Percentiles rank a stretch among this genome's conserved stretches.
Conservation (phyloP, 176 grass and related monocot species). For the Eremochloa ophiuroides region DNA sequence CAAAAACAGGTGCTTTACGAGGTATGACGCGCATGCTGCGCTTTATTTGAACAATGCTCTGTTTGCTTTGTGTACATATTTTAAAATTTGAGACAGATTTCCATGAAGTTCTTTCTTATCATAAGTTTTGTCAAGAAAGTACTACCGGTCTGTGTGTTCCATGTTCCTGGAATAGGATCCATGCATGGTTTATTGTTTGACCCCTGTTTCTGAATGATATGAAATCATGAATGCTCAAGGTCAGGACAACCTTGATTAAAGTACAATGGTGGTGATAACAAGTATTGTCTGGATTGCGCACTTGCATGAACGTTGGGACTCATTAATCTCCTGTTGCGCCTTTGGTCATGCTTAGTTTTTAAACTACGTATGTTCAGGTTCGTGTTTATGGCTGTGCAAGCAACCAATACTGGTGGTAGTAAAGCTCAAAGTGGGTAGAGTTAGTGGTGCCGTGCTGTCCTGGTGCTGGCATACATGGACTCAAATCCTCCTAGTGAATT, state of each 20-base stretch:
- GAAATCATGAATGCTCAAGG: neutral
- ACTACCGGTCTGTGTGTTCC: neutral
- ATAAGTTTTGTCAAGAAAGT: neutral
- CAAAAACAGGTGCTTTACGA: neutral
- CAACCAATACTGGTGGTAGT: slow-evolving; percentile 9
- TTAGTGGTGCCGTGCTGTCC: slow-evolving; percentile 23
- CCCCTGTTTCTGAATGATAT: neutral
- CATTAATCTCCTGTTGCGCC: neutral
- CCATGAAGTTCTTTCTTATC: neutral
- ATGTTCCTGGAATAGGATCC: neutral
- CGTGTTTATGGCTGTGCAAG: slow-evolving; percentile 26
- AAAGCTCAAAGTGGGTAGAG: slow-evolving; percentile 17
- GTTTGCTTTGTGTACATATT: slow-evolving; percentile 7
- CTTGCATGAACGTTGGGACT: slow-evolving; percentile 17
- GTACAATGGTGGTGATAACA: neutral
- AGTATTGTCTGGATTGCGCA: neutral
- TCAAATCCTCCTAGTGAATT: neutral
- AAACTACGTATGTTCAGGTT: neutral
- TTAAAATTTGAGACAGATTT: neutral
- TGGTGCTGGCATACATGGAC: slow-evolving; percentile 24
- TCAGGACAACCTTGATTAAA: neutral
- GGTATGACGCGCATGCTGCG: slow-evolving; percentile 3
- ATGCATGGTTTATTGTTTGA: slow-evolving; percentile 5
- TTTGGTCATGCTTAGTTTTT: slow-evolving; percentile 23
- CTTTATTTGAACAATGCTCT: neutral